Base-by-base conservation (phyloP, 176 grass and related monocot species). In the Carex myosuroides region DNA sequence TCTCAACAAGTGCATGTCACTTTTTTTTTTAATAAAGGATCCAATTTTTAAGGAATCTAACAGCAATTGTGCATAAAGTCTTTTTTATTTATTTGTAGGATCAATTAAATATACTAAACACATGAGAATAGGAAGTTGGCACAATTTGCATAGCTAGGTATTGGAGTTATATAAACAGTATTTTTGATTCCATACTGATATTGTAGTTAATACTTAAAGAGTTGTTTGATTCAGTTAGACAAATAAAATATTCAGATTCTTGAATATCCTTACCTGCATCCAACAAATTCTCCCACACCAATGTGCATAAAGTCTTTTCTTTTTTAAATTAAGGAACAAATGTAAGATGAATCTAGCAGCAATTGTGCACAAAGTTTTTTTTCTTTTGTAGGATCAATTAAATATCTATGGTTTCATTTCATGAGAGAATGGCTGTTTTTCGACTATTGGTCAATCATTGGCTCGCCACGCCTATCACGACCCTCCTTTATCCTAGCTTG, bases 211-310 rank as follows among this genome's bases (percentile, higher is more conserved):
- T 69, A 69, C 3, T 69, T 8, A 39, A 69, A 24, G 24, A 24
- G 13, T 69, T 69, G 65, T 69, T 39, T 39, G 13, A 69, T 69
- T 69, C 5, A 41, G 14, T 69, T 39, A 17, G 5, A 7, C 12
- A 5, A 41, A n/a, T 18, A n/a, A 24, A 24, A 24, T 24, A 24
- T 24, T 24, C 24, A 4, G 35, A 37, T 37, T 37, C 35, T 4
- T 37, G 35, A 3, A 37, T 37, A 37, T 37, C 3, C 35, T 37
- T 37, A 37, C 35, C 35, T 37, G 80, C 80, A 99, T 52, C 93
- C 97, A 81, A 99, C 88, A 88, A 99, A 99, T 6, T 93, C 97
- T 64, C 97, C 97, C 70, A 96, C 90, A 83, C 97, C 97, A 70
- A 96, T 96, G 24, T 24, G 24, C 24, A 24, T 24, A 24, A 24